Percentiles rank a stretch among this genome's conserved stretches.
These are phyloP conservation scores for Fusarium sp. DNA, from an alignment of 2,329 filamentous ascomycete genomes.

Conservation along the genomic window DNA sequence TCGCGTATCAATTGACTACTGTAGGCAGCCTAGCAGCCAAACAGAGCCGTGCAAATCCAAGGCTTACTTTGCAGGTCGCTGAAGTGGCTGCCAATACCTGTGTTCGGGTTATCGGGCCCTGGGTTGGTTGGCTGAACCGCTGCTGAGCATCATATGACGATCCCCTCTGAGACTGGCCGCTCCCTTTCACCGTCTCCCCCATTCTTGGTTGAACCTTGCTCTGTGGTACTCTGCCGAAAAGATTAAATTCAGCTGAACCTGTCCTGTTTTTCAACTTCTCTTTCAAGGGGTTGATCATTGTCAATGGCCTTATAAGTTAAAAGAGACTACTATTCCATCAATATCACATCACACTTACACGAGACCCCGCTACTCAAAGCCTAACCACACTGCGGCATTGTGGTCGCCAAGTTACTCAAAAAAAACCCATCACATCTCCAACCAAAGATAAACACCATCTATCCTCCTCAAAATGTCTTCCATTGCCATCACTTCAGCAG, in stretches of 20 bases:
- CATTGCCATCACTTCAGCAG: constrained; percentile 45
- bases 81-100: constrained; percentile 14
- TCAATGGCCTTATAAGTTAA: constrained; percentile 8
- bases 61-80: constrained; percentile 9
- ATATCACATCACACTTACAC: constrained; percentile 39
- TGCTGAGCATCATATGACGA: constrained; percentile 46
- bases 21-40: constrained; percentile 18
- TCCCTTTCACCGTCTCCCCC: constrained; percentile 24
- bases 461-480: constrained; percentile 42
- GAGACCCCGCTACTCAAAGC: constrained; percentile 9
- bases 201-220: constrained; percentile 9
- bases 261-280: not conserved
- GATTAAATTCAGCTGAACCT: constrained; percentile 7
- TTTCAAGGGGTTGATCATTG: not conserved
- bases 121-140: constrained; percentile 18
- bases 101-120: constrained; percentile 19
- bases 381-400: constrained; percentile 18
- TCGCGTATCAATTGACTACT: constrained; percentile 6
- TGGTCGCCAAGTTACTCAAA: constrained; percentile 25
- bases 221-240: not conserved
- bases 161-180: constrained; percentile 34
- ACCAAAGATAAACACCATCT: constrained; percentile 1
- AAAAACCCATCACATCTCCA: not conserved
- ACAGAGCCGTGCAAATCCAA: constrained; percentile 10
- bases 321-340: constrained; percentile 18